These are phyloP conservation scores for Athelia sp. DNA, from an alignment of 1,284 basidiomycete species.

Conservation along the genomic window DNA sequence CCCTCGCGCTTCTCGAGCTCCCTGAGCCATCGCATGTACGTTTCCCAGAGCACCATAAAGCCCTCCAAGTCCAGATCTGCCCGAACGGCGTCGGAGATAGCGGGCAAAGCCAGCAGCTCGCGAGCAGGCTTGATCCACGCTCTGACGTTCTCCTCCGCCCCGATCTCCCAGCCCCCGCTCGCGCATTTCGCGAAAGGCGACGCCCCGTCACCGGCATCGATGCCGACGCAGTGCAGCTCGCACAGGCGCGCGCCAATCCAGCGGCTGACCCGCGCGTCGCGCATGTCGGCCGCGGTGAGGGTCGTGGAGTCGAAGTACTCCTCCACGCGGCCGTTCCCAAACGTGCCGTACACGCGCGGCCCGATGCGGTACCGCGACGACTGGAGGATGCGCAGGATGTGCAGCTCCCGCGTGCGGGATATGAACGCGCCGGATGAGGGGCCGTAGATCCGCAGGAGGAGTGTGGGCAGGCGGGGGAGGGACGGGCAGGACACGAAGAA, in stretches of 20 bases:
- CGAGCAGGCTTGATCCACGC: slow-evolving; percentile 61
- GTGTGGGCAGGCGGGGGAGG: slow-evolving; percentile 50
- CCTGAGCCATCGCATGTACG: slow-evolving; percentile 66
- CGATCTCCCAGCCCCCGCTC: slow-evolving; percentile 51
- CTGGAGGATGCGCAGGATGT: slow-evolving; percentile 82
- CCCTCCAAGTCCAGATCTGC: slow-evolving; percentile 52
- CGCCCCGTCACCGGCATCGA: slow-evolving; percentile 56
- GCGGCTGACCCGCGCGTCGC: slow-evolving; percentile 67
- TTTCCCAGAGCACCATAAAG: slow-evolving; percentile 62
- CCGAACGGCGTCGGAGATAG: slow-evolving; percentile 36
- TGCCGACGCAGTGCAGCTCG: slow-evolving; percentile 87
- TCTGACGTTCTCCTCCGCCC: slow-evolving; percentile 54
- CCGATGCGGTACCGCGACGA: slow-evolving; percentile 87
- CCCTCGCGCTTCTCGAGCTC: slow-evolving; percentile 51
- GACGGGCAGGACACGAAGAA: slow-evolving; percentile 80
- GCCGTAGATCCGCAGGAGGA: slow-evolving; percentile 88
- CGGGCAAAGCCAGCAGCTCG: slow-evolving; percentile 55
- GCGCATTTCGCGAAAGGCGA: slow-evolving; percentile 32
- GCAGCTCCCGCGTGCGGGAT: slow-evolving; percentile 79
- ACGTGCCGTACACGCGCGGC: slow-evolving; percentile 89
- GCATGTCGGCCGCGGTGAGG: slow-evolving; percentile 71
- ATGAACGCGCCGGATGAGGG: slow-evolving; percentile 82
- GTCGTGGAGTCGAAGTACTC: slow-evolving; percentile 89
- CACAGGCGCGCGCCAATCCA: slow-evolving; percentile 91
- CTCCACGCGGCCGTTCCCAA: slow-evolving; percentile 89